Evolutionary conservation across 305 asterid species (phyloP), one percentile per base, ranked within the genome.

Genomic region (Fraxinus latifolia): DNA sequence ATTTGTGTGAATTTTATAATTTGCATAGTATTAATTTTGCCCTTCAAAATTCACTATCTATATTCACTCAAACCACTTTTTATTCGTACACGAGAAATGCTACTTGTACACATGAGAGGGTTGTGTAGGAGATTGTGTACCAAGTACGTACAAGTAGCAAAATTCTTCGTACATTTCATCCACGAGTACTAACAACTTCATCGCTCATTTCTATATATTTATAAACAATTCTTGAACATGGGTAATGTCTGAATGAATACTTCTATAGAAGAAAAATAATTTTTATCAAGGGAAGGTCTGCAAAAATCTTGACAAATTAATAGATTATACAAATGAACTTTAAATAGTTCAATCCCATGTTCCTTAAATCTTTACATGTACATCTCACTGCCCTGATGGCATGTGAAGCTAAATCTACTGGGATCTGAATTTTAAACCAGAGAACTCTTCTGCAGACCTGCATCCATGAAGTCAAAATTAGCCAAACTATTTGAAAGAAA

Each of bases 361-460:
- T 70, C 42, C 23, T 0, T 31, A 29, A 12, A 12, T 4, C 25
- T 14, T 17, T 31, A 70, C 75, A 70, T 5, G 7, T 15, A 31
- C 25, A 70, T 31, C 11, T 31, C 74, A 67, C 34, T 27, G 8
- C 37, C 21, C 7, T 27, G 8, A 67, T 67, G 36, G 12, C 33
- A 9, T 67, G 23, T 4, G 39, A 70, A 70, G 42, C 75, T 70
- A 5, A 21, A 29, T 80, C 68, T 32, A 29, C 25, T 27, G 76
- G 42, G 55, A 84, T 72, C 79, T 27, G 12, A 78, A 39, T 77
- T 76, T 71, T 5, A 21, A 67, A 75, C 19, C 75, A 36, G 82
- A 32, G 62, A 80, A 80, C 33, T 80, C 47, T 12, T 80, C 79
- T 2, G 25, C 3, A 76, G 82, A 87, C 27, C 90, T 87, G 90